These are phyloP conservation scores for Sesbania bispinosa DNA, from an alignment of 306 rosid genomes.

Conservation along the genomic window DNA sequence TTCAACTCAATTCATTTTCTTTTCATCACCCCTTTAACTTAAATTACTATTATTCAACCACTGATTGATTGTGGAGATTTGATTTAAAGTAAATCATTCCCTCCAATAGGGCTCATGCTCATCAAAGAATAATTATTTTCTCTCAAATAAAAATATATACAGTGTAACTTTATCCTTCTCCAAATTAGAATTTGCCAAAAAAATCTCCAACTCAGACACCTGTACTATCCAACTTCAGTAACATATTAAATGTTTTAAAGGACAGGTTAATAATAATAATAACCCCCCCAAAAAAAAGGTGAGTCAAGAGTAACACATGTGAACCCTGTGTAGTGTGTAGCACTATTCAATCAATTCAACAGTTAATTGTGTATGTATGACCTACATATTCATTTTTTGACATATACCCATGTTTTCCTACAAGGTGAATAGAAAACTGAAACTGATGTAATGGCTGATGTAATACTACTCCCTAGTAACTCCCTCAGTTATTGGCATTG, in stretches of 20 bases:
- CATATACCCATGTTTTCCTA: neutral
- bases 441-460: neutral
- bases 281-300: neutral
- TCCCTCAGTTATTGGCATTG: too few relatives aligned
- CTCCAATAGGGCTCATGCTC: neutral
- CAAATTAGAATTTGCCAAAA: too few relatives aligned
- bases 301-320: neutral
- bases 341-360: neutral
- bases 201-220: neutral
- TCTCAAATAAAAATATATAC: neutral
- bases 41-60: neutral
- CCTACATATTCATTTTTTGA: neutral
- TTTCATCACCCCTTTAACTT: neutral
- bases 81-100: neutral
- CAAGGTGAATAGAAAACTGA: neutral
- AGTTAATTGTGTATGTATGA: too few relatives aligned
- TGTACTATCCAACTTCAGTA: neutral
- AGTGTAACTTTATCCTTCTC: neutral
- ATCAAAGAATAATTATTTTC: neutral
- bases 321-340: constrained; percentile 5
- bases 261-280: neutral
- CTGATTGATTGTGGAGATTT: neutral
- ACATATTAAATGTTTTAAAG: neutral
- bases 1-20: neutral
- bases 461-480: too few relatives aligned